A percentile compares a stretch with the other conserved stretches of the same genome.
phyloP scores from a whole-genome alignment of 768 basidiomycete genomes.

The Suillus americanus region DNA sequence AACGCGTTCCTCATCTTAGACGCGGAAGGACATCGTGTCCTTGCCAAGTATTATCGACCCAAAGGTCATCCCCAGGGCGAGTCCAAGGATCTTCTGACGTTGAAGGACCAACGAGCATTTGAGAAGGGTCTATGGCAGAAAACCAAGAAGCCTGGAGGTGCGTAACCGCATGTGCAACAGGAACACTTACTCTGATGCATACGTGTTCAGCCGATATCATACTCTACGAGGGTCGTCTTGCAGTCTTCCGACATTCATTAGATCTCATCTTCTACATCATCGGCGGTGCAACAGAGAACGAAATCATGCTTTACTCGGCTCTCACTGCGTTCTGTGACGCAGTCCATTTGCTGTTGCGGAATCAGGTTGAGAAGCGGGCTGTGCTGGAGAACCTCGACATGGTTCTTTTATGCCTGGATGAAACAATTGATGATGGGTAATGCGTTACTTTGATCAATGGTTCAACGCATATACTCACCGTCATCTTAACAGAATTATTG shows the following conservation, averaged over 20 bases:
- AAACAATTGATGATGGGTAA: conserved; percentile 98
- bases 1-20: conserved; percentile 90
- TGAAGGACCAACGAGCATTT: conserved; percentile 94
- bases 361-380: conserved; percentile 92
- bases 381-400: conserved; percentile 94
- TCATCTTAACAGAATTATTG: conserved; percentile 68
- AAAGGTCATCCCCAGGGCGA: conserved; percentile 62
- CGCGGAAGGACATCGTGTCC: conserved; percentile 90
- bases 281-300: conserved; percentile 86
- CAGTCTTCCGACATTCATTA: conserved; percentile 90
- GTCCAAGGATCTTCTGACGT: conserved; percentile 57
- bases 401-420: conserved; percentile 89
- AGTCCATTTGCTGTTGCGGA: conserved; percentile 79
- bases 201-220: conserved; percentile 83
- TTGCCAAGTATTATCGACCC: conserved; percentile 94
- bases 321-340: conserved; percentile 86
- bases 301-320: conserved; percentile 90
- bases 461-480: conserved; percentile 11
- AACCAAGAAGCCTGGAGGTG: conserved; percentile 92
- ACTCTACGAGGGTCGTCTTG: conserved; percentile 85
- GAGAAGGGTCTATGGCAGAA: conserved; percentile 96
- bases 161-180: conserved; percentile 19
- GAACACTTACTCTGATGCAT: background rate
- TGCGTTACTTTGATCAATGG: conserved; percentile 24
- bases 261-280: conserved; percentile 96